Percentiles rank a stretch among this genome's conserved stretches.
These are phyloP conservation scores for Macrophomina pseudophaseolina DNA, from an alignment of 2,329 filamentous ascomycete genomes.

Conservation along the genomic window DNA sequence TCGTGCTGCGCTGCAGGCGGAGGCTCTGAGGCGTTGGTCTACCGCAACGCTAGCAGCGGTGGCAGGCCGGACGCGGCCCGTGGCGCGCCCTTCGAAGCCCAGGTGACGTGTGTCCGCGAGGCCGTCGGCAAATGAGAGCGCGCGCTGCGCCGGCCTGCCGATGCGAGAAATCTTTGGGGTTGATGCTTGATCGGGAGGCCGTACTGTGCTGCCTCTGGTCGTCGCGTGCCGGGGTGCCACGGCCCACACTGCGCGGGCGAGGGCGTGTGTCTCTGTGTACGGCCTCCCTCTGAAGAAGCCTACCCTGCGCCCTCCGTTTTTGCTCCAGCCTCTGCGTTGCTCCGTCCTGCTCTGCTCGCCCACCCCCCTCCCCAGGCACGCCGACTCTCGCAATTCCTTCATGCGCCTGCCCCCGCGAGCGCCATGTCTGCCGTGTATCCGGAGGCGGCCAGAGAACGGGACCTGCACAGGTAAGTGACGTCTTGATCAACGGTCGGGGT, in stretches of 20 bases:
- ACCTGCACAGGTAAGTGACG: conserved; percentile 26
- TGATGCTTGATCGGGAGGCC: neutral
- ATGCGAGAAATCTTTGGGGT: conserved; percentile 8
- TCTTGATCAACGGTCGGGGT: conserved; percentile 10
- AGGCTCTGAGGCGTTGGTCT: neutral
- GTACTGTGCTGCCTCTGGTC: neutral
- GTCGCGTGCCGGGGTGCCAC: conserved; percentile 1
- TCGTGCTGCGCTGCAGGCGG: neutral
- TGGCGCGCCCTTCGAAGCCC: neutral
- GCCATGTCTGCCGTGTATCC: conserved; percentile 23
- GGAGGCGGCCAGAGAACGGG: conserved; percentile 28
- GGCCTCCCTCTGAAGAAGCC: neutral
- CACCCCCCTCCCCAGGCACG: neutral
- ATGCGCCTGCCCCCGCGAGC: neutral
- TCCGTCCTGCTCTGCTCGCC: neutral
- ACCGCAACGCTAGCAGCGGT: neutral
- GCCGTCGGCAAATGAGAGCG: neutral
- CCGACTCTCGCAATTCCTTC: neutral
- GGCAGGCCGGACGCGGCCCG: neutral
- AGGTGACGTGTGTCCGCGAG: neutral
- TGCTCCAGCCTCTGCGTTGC: neutral
- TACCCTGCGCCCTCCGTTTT: neutral
- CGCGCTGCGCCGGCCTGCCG: neutral
- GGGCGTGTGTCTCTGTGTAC: neutral
- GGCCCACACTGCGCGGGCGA: neutral